These are phyloP conservation scores for Plasmodium vivax DNA, from an alignment of 169 alveolate species.

Conservation along the genomic window DNA sequence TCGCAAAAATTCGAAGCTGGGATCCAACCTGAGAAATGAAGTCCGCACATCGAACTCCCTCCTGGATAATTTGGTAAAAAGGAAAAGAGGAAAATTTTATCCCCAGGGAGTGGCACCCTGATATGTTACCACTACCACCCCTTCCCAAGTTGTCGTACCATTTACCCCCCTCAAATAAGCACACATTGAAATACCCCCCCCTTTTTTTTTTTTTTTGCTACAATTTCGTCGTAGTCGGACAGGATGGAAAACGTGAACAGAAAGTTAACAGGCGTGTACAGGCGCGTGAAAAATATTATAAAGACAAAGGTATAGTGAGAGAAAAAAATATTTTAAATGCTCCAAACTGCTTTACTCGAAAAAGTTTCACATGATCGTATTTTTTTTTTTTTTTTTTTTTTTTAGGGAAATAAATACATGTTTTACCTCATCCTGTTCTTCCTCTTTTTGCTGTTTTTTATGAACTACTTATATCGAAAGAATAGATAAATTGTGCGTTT, in stretches of 20 bases:
- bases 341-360: not conserved
- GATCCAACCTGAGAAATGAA: conserved; percentile 68
- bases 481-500: conserved; percentile 3
- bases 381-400: conserved; percentile 13
- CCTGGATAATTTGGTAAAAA: conserved; percentile 57
- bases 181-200: not conserved
- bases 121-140: not conserved
- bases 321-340: not conserved
- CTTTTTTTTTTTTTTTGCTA: not conserved
- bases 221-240: conserved; percentile 33
- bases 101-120: not conserved
- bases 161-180: not conserved
- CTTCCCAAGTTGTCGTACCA: not conserved
- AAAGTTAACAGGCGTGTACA: conserved; percentile 63
- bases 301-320: conserved; percentile 52
- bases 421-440: conserved; percentile 55
- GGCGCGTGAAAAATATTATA: conserved; percentile 53
- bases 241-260: conserved; percentile 59
- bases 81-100: not conserved
- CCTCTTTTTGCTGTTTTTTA: conserved; percentile 49
- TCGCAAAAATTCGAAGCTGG: conserved; percentile 37
- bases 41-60: conserved; percentile 59
- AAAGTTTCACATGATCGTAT: not conserved
- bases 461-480: conserved; percentile 64
- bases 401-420: conserved; percentile 69